Percentiles rank a stretch among this genome's conserved stretches.
Conservation (phyloP, 257 asterid genomes). For the Solanum ahanhuiri region DNA sequence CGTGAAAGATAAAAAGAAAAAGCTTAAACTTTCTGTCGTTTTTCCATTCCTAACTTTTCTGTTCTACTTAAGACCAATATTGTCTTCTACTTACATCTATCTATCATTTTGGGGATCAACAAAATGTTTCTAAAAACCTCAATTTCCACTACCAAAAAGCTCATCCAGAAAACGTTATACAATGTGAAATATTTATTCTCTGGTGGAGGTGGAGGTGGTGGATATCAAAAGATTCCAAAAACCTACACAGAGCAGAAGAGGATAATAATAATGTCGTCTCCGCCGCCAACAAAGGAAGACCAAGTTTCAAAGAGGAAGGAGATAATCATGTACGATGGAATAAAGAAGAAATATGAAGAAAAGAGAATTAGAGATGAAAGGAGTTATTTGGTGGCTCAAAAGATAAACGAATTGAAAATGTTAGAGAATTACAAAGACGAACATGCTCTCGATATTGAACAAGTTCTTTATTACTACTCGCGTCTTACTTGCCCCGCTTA, state of each 20-base stretch:
- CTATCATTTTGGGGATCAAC: not conserved
- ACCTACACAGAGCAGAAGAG: conserved; percentile 5
- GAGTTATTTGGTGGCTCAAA: conserved; percentile 16
- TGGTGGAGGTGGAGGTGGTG: conserved; percentile 22
- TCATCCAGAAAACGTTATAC: conserved; percentile 19
- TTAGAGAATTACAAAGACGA: conserved; percentile 19
- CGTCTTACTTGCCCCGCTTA: conserved; percentile 35
- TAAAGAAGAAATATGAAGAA: conserved; percentile 11
- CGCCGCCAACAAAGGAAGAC: not conserved
- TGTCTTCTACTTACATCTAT: not conserved
- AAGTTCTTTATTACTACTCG: conserved; percentile 24
- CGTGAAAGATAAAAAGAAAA: conserved; percentile 11
- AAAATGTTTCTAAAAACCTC: conserved; percentile 18
- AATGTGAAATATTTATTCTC: conserved; percentile 23
- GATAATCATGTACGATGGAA: conserved; percentile 7
- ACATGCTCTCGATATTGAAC: conserved; percentile 25
- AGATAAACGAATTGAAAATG: conserved; percentile 26
- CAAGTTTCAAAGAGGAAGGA: not conserved
- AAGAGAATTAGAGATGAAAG: not conserved
- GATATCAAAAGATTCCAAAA: conserved; percentile 29
- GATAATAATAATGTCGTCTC: not conserved
- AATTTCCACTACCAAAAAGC: conserved; percentile 23
- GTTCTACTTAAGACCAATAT: not conserved
- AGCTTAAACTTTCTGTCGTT: not conserved
- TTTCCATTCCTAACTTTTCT: not conserved